phyloP scores from a whole-genome alignment of 305 asterid species.

The Andrographis paniculata region DNA sequence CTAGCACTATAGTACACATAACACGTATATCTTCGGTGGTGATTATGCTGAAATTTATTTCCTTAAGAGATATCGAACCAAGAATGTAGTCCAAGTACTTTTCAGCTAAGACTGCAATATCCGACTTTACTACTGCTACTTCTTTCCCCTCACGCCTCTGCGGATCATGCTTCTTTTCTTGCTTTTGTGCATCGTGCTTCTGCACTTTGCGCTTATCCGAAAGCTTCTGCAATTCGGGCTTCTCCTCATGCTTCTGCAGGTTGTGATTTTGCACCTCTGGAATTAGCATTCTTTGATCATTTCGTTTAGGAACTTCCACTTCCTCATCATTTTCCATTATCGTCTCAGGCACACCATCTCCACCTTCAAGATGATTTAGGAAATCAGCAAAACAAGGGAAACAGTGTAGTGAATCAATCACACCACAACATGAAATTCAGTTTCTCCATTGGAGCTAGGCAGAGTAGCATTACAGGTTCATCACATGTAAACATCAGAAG shows the following conservation, averaged over 20 bases:
- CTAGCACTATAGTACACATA: slow-evolving; percentile 47
- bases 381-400: background rate
- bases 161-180: too few species aligned
- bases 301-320: background rate
- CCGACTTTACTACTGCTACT: background rate
- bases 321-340: background rate
- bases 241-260: background rate
- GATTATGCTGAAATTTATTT: slow-evolving; percentile 44
- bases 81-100: slow-evolving; percentile 1
- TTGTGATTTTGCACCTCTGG: background rate
- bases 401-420: background rate
- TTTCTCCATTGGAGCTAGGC: too few species aligned
- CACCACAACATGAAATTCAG: too few species aligned
- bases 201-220: too few species aligned
- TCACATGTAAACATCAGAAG: too few species aligned
- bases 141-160: background rate
- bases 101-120: slow-evolving; percentile 7
- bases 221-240: too few species aligned
- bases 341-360: background rate
- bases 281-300: background rate
- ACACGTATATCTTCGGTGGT: slow-evolving; percentile 52
- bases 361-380: background rate
- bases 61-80: slow-evolving; percentile 32
- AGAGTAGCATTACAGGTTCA: too few species aligned
- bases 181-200: too few species aligned